Percentiles rank a stretch among this genome's conserved stretches.
phyloP scores from a whole-genome alignment of 2,329 filamentous ascomycete species.

The Ascochyta lentis region DNA sequence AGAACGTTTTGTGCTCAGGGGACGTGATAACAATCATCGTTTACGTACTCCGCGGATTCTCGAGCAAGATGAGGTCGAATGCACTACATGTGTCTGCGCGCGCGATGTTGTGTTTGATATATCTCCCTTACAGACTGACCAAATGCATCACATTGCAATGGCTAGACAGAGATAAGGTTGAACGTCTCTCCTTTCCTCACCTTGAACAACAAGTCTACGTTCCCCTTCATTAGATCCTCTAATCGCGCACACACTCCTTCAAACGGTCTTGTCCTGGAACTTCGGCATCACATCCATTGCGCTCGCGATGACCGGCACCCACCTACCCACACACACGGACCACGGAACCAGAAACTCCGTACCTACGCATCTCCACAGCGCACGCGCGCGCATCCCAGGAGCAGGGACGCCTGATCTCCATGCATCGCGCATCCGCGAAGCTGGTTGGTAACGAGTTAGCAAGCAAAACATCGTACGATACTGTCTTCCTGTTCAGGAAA shows the following conservation, averaged over 20 bases:
- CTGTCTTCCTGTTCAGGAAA: background rate
- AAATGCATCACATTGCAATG: background rate
- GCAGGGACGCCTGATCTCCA: background rate
- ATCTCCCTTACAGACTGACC: background rate
- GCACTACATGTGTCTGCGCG: background rate
- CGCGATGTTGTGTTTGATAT: background rate
- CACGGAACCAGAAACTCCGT: background rate
- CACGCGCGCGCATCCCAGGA: background rate
- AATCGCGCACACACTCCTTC: background rate
- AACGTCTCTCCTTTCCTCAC: too few relatives aligned
- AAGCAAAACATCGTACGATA: constrained; percentile 2
- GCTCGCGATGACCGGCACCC: background rate
- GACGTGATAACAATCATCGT: background rate
- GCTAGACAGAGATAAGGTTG: too few relatives aligned
- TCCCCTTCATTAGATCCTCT: background rate
- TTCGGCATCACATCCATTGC: background rate
- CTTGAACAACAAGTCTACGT: too few relatives aligned
- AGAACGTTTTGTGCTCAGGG: background rate
- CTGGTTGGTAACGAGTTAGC: background rate
- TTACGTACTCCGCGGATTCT: background rate
- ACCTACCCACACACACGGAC: background rate
- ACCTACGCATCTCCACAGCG: too few relatives aligned
- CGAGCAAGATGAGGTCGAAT: background rate
- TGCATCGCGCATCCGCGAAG: background rate
- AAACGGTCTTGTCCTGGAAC: background rate